These are phyloP conservation scores for Centrapalus pauciflorus DNA, from an alignment of 129 eudicot species.

Conservation along the genomic window DNA sequence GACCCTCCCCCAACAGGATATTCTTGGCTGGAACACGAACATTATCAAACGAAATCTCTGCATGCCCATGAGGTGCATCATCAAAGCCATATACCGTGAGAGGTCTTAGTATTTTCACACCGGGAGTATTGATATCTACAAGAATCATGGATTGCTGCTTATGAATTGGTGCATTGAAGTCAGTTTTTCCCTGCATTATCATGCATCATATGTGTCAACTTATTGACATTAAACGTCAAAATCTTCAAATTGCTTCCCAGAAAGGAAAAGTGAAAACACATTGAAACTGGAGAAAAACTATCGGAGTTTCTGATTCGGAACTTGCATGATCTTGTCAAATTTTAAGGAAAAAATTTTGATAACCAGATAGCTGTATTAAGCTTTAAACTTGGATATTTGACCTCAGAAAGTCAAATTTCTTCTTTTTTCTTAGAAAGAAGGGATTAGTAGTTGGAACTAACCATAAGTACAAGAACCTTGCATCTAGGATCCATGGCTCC, in stretches of 20 bases:
- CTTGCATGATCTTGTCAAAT: neutral
- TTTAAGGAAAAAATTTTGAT: neutral
- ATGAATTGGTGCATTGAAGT: conserved; percentile 76
- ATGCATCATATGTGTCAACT: conserved; percentile 7
- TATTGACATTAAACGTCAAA: neutral
- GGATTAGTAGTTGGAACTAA: conserved; percentile 25
- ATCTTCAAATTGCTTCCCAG: neutral
- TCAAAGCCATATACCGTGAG: conserved; percentile 93
- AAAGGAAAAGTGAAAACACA: neutral
- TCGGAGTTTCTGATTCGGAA: neutral
- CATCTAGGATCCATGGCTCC: conserved; percentile 99
- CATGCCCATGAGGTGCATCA: conserved; percentile 99
- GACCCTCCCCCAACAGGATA: conserved; percentile 89
- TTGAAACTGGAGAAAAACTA: neutral
- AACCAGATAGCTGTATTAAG: neutral
- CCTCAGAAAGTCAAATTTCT: neutral
- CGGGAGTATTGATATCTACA: conserved; percentile 82
- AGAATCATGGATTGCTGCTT: conserved; percentile 96
- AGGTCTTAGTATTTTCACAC: conserved; percentile 68
- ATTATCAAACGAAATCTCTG: conserved; percentile 73
- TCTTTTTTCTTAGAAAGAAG: neutral
- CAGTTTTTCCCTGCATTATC: conserved; percentile 87
- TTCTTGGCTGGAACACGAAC: conserved; percentile 78
- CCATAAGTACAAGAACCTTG: conserved; percentile 92
- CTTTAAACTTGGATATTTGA: neutral